Percentiles rank a stretch among this genome's conserved stretches.
Conservation (phyloP, 169 alveolate genomes). For the Babesia divergens region DNA sequence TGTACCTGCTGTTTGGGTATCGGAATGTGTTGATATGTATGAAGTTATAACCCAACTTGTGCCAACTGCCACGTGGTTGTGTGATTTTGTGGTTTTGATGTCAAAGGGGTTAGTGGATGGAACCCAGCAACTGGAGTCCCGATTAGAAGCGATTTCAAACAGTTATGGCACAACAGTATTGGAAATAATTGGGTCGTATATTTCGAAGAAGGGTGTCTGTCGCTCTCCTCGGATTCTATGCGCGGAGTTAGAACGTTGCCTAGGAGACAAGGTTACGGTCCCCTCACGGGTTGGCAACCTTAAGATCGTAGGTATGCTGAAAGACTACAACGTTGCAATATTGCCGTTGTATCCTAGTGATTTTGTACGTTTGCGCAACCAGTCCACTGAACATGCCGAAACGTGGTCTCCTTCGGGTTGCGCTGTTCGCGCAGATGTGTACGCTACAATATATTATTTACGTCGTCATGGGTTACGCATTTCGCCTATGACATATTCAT, state of each 20-base stretch:
- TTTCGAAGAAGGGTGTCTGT: not conserved
- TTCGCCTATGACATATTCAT: conserved; percentile 13
- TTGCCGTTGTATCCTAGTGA: conserved; percentile 6
- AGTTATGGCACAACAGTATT: not conserved
- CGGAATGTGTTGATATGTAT: not conserved
- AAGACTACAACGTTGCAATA: not conserved
- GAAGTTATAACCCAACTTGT: not conserved
- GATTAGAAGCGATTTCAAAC: not conserved
- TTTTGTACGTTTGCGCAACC: conserved; percentile 3
- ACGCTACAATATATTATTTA: conserved; percentile 14
- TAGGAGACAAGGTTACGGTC: not conserved
- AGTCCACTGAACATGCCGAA: not conserved
- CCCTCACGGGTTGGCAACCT: not conserved
- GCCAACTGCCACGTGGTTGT: not conserved
- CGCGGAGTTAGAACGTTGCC: conserved; percentile 6
- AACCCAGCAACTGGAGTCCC: not conserved
- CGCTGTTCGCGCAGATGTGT: conserved; percentile 12
- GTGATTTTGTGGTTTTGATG: not conserved
- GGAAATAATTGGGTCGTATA: not conserved
- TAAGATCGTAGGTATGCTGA: not conserved
- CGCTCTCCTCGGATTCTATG: not conserved
- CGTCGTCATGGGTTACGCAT: not conserved
- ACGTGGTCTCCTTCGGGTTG: conserved; percentile 41
- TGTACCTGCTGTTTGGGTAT: not conserved
- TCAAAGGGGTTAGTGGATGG: conserved; percentile 9